These are phyloP conservation scores for Epichloe glyceriae DNA, from an alignment of 2,329 filamentous ascomycete species.

Conservation along the genomic window DNA sequence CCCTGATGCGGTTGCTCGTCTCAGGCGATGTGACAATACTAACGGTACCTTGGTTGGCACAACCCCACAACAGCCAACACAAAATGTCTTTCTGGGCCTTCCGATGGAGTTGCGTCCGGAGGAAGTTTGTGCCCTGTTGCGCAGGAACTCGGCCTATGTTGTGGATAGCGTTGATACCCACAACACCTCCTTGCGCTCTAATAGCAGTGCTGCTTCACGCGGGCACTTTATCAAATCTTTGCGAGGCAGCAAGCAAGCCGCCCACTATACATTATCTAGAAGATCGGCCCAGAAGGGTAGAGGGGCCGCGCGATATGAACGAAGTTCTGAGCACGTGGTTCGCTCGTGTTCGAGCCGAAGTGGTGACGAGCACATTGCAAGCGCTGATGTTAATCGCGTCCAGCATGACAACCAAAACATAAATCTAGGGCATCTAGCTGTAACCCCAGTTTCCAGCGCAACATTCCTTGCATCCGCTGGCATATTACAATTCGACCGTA, in stretches of 20 bases:
- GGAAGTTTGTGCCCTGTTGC: slow-evolving; percentile 71
- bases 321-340: background rate
- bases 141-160: slow-evolving; percentile 62
- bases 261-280: slow-evolving; percentile 27
- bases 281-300: slow-evolving; percentile 23
- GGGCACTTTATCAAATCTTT: slow-evolving; percentile 50
- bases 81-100: slow-evolving; percentile 84
- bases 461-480: slow-evolving; percentile 14
- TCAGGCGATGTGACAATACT: slow-evolving; percentile 71
- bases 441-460: slow-evolving; percentile 23
- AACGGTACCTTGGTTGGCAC: slow-evolving; percentile 78
- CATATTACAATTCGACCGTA: slow-evolving; percentile 6
- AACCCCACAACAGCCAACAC: slow-evolving; percentile 82
- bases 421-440: background rate
- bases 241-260: slow-evolving; percentile 27
- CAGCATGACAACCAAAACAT: background rate
- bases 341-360: background rate
- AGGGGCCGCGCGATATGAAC: slow-evolving; percentile 11
- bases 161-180: slow-evolving; percentile 70
- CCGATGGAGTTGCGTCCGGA: slow-evolving; percentile 85
- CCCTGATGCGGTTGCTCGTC: slow-evolving; percentile 60
- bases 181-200: slow-evolving; percentile 43
- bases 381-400: background rate
- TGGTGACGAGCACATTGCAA: background rate
- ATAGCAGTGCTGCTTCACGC: slow-evolving; percentile 41